phyloP scores from a whole-genome alignment of 2,329 filamentous ascomycete genomes.

The Diaporthe sp. region DNA sequence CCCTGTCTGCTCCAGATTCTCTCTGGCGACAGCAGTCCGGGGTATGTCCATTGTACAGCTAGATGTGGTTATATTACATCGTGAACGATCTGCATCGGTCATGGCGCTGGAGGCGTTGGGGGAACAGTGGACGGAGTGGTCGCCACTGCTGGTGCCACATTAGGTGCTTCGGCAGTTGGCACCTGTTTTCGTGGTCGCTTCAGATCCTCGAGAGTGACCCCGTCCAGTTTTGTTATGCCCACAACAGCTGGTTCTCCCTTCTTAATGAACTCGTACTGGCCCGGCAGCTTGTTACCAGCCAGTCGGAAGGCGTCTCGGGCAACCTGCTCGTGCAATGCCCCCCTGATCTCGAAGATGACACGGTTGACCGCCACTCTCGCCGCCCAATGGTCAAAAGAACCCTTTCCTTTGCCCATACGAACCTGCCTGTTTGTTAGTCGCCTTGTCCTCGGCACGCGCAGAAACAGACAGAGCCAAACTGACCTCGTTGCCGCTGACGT shows the following conservation, averaged over 20 bases:
- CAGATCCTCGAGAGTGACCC: slow-evolving; percentile 84
- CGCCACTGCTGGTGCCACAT: slow-evolving; percentile 47
- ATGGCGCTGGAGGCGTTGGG: slow-evolving; percentile 49
- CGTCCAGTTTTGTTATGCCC: slow-evolving; percentile 91
- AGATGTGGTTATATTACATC: slow-evolving; percentile 36
- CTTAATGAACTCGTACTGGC: slow-evolving; percentile 92
- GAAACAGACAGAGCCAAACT: slow-evolving; percentile 42
- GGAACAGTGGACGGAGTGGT: slow-evolving; percentile 50
- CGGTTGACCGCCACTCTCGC: slow-evolving; percentile 90
- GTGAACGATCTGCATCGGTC: slow-evolving; percentile 41
- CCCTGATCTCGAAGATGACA: slow-evolving; percentile 92
- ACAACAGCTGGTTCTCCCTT: slow-evolving; percentile 92
- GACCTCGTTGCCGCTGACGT: slow-evolving; percentile 93
- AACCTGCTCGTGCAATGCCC: slow-evolving; percentile 93
- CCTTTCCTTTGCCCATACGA: slow-evolving; percentile 99
- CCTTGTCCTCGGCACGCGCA: neutral
- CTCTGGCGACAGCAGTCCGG: slow-evolving; percentile 3
- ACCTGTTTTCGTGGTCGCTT: slow-evolving; percentile 82
- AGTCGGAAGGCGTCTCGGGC: slow-evolving; percentile 93
- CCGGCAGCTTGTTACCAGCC: slow-evolving; percentile 94
- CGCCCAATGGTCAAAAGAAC: slow-evolving; percentile 97
- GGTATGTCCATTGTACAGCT: slow-evolving; percentile 30
- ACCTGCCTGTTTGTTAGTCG: slow-evolving; percentile 60
- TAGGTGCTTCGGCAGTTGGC: slow-evolving; percentile 57
- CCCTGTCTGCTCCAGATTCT: neutral